Base-by-base conservation (phyloP, 352 stramenopile genomes). In the Blastocystis sp. region DNA sequence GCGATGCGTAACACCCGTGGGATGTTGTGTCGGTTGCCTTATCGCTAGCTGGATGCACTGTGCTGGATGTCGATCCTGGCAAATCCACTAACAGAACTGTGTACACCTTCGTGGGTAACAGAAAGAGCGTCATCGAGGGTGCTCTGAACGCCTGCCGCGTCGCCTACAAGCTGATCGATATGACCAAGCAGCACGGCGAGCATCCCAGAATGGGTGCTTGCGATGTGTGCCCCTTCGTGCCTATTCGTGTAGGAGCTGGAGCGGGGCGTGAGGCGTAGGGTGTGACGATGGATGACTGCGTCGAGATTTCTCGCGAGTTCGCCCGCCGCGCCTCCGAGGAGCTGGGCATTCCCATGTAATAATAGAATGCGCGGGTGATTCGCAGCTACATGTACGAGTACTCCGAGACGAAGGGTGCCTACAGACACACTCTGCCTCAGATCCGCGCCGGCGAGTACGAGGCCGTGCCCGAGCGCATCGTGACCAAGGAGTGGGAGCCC, bases 171-270 rank as follows among this genome's bases (percentile, higher is more conserved):
- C 61, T 89, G 38, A 90, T 90, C 45, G 89, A 90, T 70, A 90
- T 90, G 89, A 87, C 62, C 34, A 90, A 89, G 66, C 89, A 90
- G 42, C 74, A 89, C 43, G 89, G 89, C 62, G 87, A 89, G 65
- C 89, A 90, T 60, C 89, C 89, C 42, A 64, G 89, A 42, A 89
- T 90, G 61, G 89, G 89, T 76, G 89, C 89, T 62, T 89, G 87
- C 61, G 89, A 90, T 63, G 89, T 90, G n/a, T 90, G 89, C 48
- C 89, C 89, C 59, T 90, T 90, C 63, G 89, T 90, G 61, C 89
- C 89, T 52, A 89, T 90, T 48, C 82, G 89, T 38, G 89, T 88
- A 54, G 9, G 48, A 2, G 14, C 11, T 64, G 24, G 2, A 24
- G 34, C 11, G 14, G 34, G 14, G 10, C 4, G 14, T 64, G 10